Evolutionary conservation across 495 filamentous ascomycete species (phyloP).

Genomic region (Sphaerosporella brunnea): DNA sequence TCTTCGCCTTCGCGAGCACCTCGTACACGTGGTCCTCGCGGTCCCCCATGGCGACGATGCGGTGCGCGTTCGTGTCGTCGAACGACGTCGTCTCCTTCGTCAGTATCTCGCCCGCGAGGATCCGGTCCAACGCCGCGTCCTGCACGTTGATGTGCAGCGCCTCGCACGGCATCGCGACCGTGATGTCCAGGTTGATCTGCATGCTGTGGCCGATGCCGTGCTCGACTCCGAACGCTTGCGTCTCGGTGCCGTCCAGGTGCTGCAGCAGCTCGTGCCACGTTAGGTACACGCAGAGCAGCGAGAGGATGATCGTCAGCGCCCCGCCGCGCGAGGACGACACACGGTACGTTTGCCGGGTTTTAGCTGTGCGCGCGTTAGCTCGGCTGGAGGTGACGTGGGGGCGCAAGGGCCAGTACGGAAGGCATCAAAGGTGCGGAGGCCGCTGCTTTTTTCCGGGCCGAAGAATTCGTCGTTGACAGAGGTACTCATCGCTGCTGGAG

Average conservation of each 20-base stretch:
- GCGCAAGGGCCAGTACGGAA: slow-evolving; percentile 52
- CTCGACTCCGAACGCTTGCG: slow-evolving; percentile 84
- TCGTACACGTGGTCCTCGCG: slow-evolving; percentile 58
- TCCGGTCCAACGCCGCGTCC: slow-evolving; percentile 80
- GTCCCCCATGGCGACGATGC: slow-evolving; percentile 37
- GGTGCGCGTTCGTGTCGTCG: slow-evolving; percentile 49
- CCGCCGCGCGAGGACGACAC: slow-evolving; percentile 66
- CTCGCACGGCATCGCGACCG: slow-evolving; percentile 75
- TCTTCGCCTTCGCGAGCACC: slow-evolving; percentile 43
- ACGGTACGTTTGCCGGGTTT: slow-evolving; percentile 75
- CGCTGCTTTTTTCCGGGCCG: slow-evolving; percentile 13
- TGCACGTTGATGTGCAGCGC: slow-evolving; percentile 93
- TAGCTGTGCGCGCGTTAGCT: slow-evolving; percentile 39
- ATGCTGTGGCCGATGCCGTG: slow-evolving; percentile 73
- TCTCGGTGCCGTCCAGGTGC: slow-evolving; percentile 69
- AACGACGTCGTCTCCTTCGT: slow-evolving; percentile 60
- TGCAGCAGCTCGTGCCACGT: slow-evolving; percentile 56
- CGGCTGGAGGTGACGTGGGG: not conserved
- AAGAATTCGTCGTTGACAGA: slow-evolving; percentile 27
- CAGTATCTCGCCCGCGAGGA: slow-evolving; percentile 62
- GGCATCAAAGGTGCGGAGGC: slow-evolving; percentile 68
- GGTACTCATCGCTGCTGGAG: slow-evolving; percentile 11
- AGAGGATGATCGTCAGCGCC: slow-evolving; percentile 77
- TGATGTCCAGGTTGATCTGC: slow-evolving; percentile 89
- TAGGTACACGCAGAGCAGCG: slow-evolving; percentile 52